Conservation (phyloP, 768 basidiomycete genomes). For the Pleurotus cornucopiae region DNA sequence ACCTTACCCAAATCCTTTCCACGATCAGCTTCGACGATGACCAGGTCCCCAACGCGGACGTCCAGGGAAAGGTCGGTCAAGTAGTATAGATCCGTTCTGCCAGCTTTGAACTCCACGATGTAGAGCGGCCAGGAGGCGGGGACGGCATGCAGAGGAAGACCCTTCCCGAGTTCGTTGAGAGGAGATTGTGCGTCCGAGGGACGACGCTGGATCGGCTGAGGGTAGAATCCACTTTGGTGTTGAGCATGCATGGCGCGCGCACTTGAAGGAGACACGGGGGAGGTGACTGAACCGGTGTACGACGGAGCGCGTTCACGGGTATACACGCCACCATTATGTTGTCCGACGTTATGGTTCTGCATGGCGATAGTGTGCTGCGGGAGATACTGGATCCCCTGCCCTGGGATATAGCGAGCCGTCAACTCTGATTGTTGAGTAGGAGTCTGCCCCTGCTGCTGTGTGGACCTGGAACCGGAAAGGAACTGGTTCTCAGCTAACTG, state of each 20-base stretch:
- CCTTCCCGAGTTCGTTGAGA: conserved; percentile 74
- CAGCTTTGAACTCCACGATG: conserved; percentile 98
- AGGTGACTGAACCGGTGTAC: conserved; percentile 34
- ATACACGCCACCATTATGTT: conserved; percentile 25
- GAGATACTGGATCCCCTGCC: conserved; percentile 60
- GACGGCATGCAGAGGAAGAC: conserved; percentile 81
- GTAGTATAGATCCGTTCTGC: conserved; percentile 93
- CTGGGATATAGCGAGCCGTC: conserved; percentile 60
- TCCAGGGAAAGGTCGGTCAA: conserved; percentile 58
- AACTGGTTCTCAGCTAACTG: conserved; percentile 38
- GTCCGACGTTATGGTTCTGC: conserved; percentile 18
- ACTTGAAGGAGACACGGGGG: conserved; percentile 54
- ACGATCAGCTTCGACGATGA: conserved; percentile 95
- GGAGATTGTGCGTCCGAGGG: conserved; percentile 33
- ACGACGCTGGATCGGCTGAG: conserved; percentile 31
- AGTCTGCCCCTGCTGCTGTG: conserved; percentile 20
- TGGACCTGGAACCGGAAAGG: conserved; percentile 20
- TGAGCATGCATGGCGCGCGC: conserved; percentile 38
- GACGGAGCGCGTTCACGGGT: conserved; percentile 38
- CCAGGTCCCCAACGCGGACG: conserved; percentile 83
- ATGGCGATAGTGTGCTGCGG: conserved; percentile 27
- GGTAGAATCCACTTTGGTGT: conserved; percentile 37
- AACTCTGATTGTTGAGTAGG: conserved; percentile 29
- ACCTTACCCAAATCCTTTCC: conserved; percentile 92
- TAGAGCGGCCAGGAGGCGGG: conserved; percentile 85